These are phyloP conservation scores for Cryptococcus sp. DNA, from an alignment of 1,284 basidiomycete species.

Conservation along the genomic window DNA sequence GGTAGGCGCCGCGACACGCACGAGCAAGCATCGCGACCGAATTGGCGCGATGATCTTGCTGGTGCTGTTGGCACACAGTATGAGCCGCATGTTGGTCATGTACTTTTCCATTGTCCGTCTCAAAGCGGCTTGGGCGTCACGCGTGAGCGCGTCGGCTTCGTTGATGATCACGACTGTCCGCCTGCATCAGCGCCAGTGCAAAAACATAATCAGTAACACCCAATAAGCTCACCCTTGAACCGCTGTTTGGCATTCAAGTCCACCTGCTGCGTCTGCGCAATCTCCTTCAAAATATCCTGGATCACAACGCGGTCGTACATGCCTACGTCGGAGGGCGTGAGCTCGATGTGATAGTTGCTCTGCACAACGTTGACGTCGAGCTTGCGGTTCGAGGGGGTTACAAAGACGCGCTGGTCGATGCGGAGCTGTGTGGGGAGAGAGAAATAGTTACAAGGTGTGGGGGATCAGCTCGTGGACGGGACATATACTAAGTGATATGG, in stretches of 20 bases:
- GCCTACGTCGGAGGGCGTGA: constrained; percentile 96
- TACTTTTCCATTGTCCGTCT: constrained; percentile 99
- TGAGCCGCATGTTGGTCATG: constrained; percentile 95
- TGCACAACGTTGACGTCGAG: constrained; percentile 96
- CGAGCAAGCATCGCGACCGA: constrained; percentile 86
- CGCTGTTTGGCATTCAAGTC: constrained; percentile 91
- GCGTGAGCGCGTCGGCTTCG: constrained; percentile 89
- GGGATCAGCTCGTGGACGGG: background rate
- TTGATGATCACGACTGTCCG: constrained; percentile 94
- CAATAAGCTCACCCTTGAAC: constrained; percentile 73
- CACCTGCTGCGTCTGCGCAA: constrained; percentile 98
- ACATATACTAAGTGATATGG: background rate
- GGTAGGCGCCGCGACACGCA: constrained; percentile 86
- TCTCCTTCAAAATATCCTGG: constrained; percentile 96
- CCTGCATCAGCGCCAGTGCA: constrained; percentile 1
- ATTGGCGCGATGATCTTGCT: constrained; percentile 96
- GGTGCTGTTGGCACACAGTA: constrained; percentile 96
- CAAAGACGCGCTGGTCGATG: constrained; percentile 95
- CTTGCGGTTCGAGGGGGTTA: constrained; percentile 91
- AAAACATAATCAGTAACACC: background rate
- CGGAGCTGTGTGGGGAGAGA: constrained; percentile 63
- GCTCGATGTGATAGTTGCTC: constrained; percentile 95
- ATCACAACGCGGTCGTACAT: constrained; percentile 94
- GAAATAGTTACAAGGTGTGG: background rate
- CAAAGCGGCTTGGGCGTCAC: constrained; percentile 95